Evolutionary conservation across 805 yeast species (phyloP), one percentile per base, ranked within the genome.

Genomic region (Myxozyma vanderwaltii): DNA sequence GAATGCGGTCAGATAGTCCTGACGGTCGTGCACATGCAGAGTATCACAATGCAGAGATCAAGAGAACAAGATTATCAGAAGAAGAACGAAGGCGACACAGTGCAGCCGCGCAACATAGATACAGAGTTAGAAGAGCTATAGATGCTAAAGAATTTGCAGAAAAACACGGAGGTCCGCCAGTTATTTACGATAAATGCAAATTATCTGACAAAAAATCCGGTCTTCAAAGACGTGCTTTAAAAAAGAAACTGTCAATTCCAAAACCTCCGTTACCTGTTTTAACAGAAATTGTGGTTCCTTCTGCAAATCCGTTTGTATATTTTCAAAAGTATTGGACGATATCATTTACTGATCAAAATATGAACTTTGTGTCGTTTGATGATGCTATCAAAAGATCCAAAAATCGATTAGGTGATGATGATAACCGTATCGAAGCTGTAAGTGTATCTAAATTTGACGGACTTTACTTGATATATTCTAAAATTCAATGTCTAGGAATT

Each of bases 101-200:
- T 26, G 62, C 62, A 2, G 62, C 62, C 3, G 62, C 62, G 24
- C 62, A 58, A 31, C 50, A 49, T n/a, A 40, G 62, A 15, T 58
- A 58, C 26, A 51, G 62, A 13, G 36, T 40, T 15, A 50, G 62
- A n/a, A 51, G 43, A 46, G 43, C 61, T n/a, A 33, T 52, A 2
- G 61, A 57, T 33, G 61, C 61, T 4, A 40, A 48, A 44, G 56
- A 47, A 41, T 24, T 52, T 15, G 53, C 61, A 12, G 53, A 52
- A 29, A 40, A 52, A 24, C 57, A 23, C 10, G 61, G 61, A 2
- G 61, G 61, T 13, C 61, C 61, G 13, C 51, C 61, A 13, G 51
- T 44, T 15, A 57, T 57, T 12, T 57, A 57, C 46, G 57, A 57
- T 33, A 57, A 57, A 39, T 54, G 56, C 26, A 57, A 57, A 27